phyloP scores from a whole-genome alignment of 106 monocot genomes.

The Dendrobium huoshanense region DNA sequence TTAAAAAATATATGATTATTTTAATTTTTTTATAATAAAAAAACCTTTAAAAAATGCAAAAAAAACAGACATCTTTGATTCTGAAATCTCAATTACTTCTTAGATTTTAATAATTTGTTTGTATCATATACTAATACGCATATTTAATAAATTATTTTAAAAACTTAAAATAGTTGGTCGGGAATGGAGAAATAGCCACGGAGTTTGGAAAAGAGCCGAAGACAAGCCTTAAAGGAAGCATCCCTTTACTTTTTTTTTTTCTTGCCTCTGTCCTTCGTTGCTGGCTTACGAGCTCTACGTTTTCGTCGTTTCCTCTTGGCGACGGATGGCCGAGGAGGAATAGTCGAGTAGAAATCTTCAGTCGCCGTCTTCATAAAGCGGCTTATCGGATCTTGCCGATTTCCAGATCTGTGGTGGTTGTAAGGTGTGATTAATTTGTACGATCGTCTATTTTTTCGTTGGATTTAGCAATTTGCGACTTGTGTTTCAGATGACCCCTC shows the following conservation, averaged over 20 bases:
- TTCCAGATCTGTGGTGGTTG: neutral
- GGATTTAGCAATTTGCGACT: neutral
- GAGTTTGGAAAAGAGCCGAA: no score
- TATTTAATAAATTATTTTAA: no score
- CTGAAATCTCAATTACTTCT: no score
- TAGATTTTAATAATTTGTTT: no score
- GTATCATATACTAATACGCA: no score
- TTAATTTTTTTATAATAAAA: no score
- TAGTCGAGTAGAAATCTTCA: neutral
- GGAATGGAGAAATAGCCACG: no score
- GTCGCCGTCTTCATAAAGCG: neutral
- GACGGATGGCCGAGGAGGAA: neutral
- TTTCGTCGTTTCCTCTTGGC: conserved; percentile 2
- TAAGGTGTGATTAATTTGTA: neutral
- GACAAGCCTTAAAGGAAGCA: neutral
- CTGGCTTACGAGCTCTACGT: conserved; percentile 1
- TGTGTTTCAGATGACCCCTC: neutral
- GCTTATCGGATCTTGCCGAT: neutral
- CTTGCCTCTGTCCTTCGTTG: neutral
- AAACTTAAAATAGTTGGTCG: no score
- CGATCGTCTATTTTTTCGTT: neutral
- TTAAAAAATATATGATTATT: no score
- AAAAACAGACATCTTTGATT: no score
- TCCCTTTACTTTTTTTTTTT: neutral
- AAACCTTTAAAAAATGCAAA: no score